Evolutionary conservation across 768 basidiomycete species (phyloP).

Genomic region (Suillus bovinus): DNA sequence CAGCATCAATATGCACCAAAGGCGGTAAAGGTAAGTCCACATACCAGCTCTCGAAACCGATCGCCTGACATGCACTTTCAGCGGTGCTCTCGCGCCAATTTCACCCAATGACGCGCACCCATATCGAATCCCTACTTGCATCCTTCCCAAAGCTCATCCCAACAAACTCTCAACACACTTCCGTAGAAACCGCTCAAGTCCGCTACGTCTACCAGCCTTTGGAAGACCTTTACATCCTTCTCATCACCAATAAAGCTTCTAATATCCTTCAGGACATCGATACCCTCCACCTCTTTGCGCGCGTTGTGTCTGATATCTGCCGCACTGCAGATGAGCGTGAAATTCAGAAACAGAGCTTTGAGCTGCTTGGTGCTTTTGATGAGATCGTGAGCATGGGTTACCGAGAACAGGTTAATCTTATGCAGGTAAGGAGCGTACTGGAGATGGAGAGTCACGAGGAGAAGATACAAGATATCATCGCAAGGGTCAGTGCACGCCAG

Average conservation of each 20-base stretch:
- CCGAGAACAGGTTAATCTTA: slow-evolving; percentile 73
- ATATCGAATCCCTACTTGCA: slow-evolving; percentile 93
- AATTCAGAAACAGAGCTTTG: slow-evolving; percentile 88
- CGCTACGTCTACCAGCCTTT: slow-evolving; percentile 97
- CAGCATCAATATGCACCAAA: slow-evolving; percentile 94
- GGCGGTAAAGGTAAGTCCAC: slow-evolving; percentile 77
- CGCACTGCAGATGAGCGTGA: slow-evolving; percentile 85
- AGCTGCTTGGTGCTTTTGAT: slow-evolving; percentile 93
- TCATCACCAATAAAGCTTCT: slow-evolving; percentile 98
- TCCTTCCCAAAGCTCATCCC: slow-evolving; percentile 98
- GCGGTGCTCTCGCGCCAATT: slow-evolving; percentile 97
- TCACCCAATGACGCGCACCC: slow-evolving; percentile 85
- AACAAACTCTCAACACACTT: slow-evolving; percentile 91
- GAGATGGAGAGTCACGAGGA: slow-evolving; percentile 94
- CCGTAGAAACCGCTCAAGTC: slow-evolving; percentile 93
- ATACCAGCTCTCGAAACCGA: background rate
- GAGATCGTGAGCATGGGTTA: slow-evolving; percentile 93
- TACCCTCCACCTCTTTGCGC: slow-evolving; percentile 90
- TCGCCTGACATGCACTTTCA: slow-evolving; percentile 31
- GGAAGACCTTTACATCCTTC: slow-evolving; percentile 94
- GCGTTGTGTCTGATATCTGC: slow-evolving; percentile 91
- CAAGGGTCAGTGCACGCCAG: slow-evolving; percentile 57
- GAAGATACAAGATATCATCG: slow-evolving; percentile 98
- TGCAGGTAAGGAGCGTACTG: slow-evolving; percentile 75
- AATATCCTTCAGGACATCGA: slow-evolving; percentile 99